A percentile compares a stretch with the other conserved stretches of the same genome.
phyloP scores from a whole-genome alignment of 805 yeast genomes.

The Ogataea dorogensis region DNA sequence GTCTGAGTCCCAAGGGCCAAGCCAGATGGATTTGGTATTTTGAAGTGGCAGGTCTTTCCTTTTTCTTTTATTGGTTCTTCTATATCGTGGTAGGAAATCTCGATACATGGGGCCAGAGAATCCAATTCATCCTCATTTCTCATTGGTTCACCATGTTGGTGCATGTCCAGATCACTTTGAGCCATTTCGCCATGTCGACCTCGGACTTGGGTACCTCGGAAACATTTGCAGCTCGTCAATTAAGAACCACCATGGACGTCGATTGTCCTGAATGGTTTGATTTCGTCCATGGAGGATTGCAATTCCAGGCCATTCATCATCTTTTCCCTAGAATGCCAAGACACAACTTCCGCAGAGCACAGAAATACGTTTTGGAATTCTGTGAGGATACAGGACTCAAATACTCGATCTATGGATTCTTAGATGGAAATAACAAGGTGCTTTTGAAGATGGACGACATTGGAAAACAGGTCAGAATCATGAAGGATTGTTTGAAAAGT shows the following conservation, averaged over 20 bases:
- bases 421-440: slow-evolving; percentile 71
- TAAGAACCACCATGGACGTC: slow-evolving; percentile 92
- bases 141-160: slow-evolving; percentile 85
- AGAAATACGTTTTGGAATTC: slow-evolving; percentile 67
- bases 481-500: slow-evolving; percentile 68
- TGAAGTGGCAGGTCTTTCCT: slow-evolving; percentile 66
- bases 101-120: slow-evolving; percentile 51
- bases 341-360: slow-evolving; percentile 78
- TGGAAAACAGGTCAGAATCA: slow-evolving; percentile 73
- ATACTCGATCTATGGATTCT: slow-evolving; percentile 83
- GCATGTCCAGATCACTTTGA: slow-evolving; percentile 88
- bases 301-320: slow-evolving; percentile 89
- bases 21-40: slow-evolving; percentile 86
- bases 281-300: slow-evolving; percentile 87
- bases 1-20: slow-evolving; percentile 79
- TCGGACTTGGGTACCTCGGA: slow-evolving; percentile 80
- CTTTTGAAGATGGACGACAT: slow-evolving; percentile 68
- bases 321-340: slow-evolving; percentile 86
- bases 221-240: slow-evolving; percentile 73
- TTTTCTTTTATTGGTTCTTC: slow-evolving; percentile 81
- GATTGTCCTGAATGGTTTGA: slow-evolving; percentile 93
- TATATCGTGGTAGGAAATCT: slow-evolving; percentile 57
- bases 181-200: slow-evolving; percentile 93
- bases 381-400: slow-evolving; percentile 74
- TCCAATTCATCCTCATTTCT: slow-evolving; percentile 64